Evolutionary conservation across 306 rosid species (phyloP).

Genomic region (Quillaja saponaria): DNA sequence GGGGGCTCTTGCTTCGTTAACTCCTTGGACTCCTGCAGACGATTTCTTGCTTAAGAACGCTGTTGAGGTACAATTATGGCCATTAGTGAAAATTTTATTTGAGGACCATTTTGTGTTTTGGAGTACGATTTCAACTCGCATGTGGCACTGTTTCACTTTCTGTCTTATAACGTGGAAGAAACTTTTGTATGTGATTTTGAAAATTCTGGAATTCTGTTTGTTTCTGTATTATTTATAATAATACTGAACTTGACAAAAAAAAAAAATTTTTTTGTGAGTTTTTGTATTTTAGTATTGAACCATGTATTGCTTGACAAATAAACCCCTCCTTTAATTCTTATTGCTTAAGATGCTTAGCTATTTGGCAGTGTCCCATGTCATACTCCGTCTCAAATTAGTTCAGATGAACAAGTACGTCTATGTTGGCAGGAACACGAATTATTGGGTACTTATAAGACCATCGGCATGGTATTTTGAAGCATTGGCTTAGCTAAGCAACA

Average conservation of each 20-base stretch:
- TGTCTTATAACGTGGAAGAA: neutral
- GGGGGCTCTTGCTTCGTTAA: slow-evolving; percentile 71
- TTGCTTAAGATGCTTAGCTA: neutral
- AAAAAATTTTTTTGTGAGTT: neutral
- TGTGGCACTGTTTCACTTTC: neutral
- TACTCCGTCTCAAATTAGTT: neutral
- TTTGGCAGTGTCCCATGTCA: neutral
- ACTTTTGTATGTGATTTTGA: slow-evolving; percentile 1
- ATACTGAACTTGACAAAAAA: too few relatives aligned
- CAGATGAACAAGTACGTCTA: neutral
- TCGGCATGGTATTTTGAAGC: too few relatives aligned
- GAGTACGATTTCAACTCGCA: neutral
- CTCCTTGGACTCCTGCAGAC: slow-evolving; percentile 71
- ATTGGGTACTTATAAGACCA: too few relatives aligned
- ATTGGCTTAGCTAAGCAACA: too few relatives aligned
- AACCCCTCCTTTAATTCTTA: neutral
- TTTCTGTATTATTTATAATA: neutral
- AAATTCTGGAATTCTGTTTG: neutral
- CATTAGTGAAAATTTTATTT: too few relatives aligned
- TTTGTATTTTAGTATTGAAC: slow-evolving; percentile 2
- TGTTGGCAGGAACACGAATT: slow-evolving; percentile 1
- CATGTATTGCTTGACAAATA: slow-evolving; percentile 6
- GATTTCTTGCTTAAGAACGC: slow-evolving; percentile 84
- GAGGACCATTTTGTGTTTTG: neutral
- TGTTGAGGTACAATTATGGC: slow-evolving; percentile 62